These are phyloP conservation scores for Geotrichum carabidarum DNA, from an alignment of 1,139 yeast genomes.

Conservation along the genomic window DNA sequence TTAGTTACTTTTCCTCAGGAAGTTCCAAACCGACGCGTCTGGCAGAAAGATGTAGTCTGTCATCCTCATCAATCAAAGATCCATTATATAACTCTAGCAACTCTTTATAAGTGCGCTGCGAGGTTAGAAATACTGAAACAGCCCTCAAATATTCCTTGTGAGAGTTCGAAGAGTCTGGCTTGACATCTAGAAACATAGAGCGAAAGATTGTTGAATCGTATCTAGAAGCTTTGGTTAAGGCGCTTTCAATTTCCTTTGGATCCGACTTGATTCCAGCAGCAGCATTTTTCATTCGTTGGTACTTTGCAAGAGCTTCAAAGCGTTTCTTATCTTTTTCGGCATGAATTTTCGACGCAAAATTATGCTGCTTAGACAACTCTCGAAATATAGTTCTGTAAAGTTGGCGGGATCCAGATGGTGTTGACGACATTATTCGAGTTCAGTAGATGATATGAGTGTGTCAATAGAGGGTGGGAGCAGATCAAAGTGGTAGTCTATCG, in stretches of 20 bases:
- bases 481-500: not conserved
- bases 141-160: slow-evolving; percentile 43
- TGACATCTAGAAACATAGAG: slow-evolving; percentile 20
- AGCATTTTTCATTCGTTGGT: slow-evolving; percentile 22
- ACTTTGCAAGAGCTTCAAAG: slow-evolving; percentile 27
- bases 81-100: slow-evolving; percentile 83
- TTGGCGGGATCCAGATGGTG: slow-evolving; percentile 5
- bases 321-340: slow-evolving; percentile 25
- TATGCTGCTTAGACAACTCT: slow-evolving; percentile 34
- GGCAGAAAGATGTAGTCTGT: slow-evolving; percentile 74
- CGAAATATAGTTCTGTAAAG: slow-evolving; percentile 32
- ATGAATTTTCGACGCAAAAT: slow-evolving; percentile 30
- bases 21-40: slow-evolving; percentile 74
- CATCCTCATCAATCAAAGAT: slow-evolving; percentile 67
- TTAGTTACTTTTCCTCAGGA: slow-evolving; percentile 37
- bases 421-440: not conserved
- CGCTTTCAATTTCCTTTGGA: slow-evolving; percentile 8
- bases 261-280: slow-evolving; percentile 18
- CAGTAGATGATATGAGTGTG: not conserved
- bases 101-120: slow-evolving; percentile 74
- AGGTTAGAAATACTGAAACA: slow-evolving; percentile 52
- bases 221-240: slow-evolving; percentile 7
- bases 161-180: not conserved
- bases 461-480: not conserved
- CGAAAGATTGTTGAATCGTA: slow-evolving; percentile 28